Base-by-base conservation (phyloP, 1,284 basidiomycete genomes). In the Cerioporus squamosus region DNA sequence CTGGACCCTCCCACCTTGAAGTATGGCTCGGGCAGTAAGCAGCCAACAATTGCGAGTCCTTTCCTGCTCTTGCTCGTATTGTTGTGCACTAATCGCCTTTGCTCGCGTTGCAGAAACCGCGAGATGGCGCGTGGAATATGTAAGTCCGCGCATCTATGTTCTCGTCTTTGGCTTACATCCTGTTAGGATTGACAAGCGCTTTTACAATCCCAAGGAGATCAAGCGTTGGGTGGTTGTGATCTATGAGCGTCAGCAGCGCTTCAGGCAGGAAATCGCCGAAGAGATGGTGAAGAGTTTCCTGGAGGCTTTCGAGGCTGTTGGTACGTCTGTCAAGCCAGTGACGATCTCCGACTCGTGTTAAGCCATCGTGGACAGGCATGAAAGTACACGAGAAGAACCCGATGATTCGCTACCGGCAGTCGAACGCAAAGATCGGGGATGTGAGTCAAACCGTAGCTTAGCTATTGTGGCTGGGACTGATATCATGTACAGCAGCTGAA, bases 101-200 rank as follows among this genome's bases (percentile, higher is more conserved):
- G 3, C 20, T 36, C 12, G 8, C 18, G 2, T n/a, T 15, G 36
- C 59, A 89, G 87, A 70, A 70, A 46, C 86, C 87, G 0, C 72
- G 71, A n/a, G 80, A 89, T 44, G 90, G 89, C 14, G 72, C 81
- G 1, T 90, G 88, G 88, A 90, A 91, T 56, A 88, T 90, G 87
- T 84, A 40, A 38, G 74, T 22, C 56, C 24, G 7, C 51, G 47
- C 26, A 17, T 36, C 44, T 7, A 52, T 4, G 55, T 14, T 66
- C 7, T 60, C 64, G n/a, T 64, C 26, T 39, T 23, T 18, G 52
- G 40, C 49, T 40, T 20, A 31, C 44, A 57, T 18, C 60, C 12
- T 36, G 33, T 36, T 36, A 88, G 84, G 87, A 78, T 86, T 4
- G 85, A 87, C 58, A 88, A 88, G 62, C 77, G 78, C 42, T 88